Base-by-base conservation (phyloP, 2,329 filamentous ascomycete species). In the Paracoccidioides lutzii region DNA sequence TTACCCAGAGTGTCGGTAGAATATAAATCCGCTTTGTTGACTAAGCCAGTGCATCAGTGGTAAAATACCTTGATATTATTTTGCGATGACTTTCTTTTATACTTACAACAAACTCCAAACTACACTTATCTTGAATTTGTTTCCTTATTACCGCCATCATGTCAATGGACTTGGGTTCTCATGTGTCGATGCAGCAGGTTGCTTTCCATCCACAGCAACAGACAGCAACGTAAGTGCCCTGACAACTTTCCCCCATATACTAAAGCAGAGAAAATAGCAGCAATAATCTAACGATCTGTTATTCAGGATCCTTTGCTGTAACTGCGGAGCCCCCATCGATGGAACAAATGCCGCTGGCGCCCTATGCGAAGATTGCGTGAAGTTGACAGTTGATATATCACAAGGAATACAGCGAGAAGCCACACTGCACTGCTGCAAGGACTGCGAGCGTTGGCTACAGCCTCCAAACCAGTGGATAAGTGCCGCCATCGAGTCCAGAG, bases 271-370 rank as follows among this genome's bases (percentile, higher is more conserved):
- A 22, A 22, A 22, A 22, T 22, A 22, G 63, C 59, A 58, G 38
- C 37, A 43, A 55, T 59, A 28, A 51, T 52, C 61, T 62, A 60
- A 59, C n/a, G n/a, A 22, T 22, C 28, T 51, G 40, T 55, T 41
- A 52, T 54, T 51, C 32, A 88, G 84, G n/a, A 95, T 97, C 68
- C 86, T 98, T 57, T 98, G 93, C 74, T 95, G 89, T 77, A 95
- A 97, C 78, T 98, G 93, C 72, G 93, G 91, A 67, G 90, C 88
- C 58, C 85, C 91, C 42, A 95, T 98, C 66, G 90, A 96, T 72
- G 93, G 93, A 71, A 95, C 90, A 15, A 82, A 83, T 12, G 79
- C 88, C 32, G 84, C 87, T 54, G 90, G 90, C 59, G 90, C 93
- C 43, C 84, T 96, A 56, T 98, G 93, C 76, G 89, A 89, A 71